phyloP scores from a whole-genome alignment of 1,284 basidiomycete species.

The Fomitopsis betulina region DNA sequence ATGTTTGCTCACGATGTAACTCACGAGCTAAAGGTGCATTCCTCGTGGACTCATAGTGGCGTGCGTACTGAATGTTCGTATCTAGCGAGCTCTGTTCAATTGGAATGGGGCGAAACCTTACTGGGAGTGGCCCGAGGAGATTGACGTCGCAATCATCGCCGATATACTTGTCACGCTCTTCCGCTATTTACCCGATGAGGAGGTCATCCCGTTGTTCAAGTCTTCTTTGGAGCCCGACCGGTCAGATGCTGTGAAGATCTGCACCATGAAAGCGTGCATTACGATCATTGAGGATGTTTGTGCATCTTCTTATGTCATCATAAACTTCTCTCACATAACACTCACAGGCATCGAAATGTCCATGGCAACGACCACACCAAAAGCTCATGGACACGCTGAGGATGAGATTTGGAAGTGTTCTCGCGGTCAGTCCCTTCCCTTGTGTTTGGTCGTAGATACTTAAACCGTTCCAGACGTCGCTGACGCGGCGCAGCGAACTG shows the following conservation, averaged over 20 bases:
- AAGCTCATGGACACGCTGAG: constrained; percentile 42
- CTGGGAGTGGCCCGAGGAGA: constrained; percentile 66
- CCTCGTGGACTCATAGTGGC: not conserved
- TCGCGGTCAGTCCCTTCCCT: constrained; percentile 38
- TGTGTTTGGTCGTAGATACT: not conserved
- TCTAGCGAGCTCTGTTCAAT: constrained; percentile 43
- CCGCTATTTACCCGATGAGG: constrained; percentile 62
- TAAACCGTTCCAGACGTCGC: constrained; percentile 23
- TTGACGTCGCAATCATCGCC: constrained; percentile 77
- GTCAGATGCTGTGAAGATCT: constrained; percentile 77
- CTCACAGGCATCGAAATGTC: constrained; percentile 46
- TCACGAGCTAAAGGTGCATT: constrained; percentile 69
- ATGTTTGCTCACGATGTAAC: constrained; percentile 70
- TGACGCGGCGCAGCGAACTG: constrained; percentile 50
- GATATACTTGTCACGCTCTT: constrained; percentile 72
- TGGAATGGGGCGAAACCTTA: constrained; percentile 55
- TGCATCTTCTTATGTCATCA: not conserved
- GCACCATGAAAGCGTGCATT: constrained; percentile 66
- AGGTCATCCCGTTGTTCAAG: constrained; percentile 55
- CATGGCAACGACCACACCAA: constrained; percentile 52
- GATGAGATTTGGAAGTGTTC: constrained; percentile 49
- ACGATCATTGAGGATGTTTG: constrained; percentile 38
- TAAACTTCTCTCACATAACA: constrained; percentile 1
- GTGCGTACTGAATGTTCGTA: constrained; percentile 4
- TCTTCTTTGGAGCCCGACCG: constrained; percentile 70